Evolutionary conservation across 352 stramenopile genomes (phyloP), one percentile per base, ranked within the genome.

Genomic region (Phytophthora uliginosa): DNA sequence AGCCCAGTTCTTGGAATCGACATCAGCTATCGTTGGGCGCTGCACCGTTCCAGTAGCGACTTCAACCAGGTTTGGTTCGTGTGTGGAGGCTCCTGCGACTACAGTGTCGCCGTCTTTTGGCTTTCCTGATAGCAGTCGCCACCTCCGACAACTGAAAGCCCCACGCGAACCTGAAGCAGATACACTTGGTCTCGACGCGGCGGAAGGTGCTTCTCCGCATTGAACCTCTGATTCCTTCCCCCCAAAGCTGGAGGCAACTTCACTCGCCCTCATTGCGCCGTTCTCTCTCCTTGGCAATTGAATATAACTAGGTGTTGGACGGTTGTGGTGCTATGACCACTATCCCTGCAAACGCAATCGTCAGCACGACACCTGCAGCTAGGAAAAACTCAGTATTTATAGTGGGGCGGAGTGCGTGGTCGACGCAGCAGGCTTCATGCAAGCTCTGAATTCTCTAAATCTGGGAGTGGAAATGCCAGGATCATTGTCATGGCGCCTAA

Each of bases 71-170:
- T 31, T 66, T 52, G 57, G 13, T 60, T 67, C 69, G 18, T n/a
- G 33, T 17, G 42, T 52, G 2, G 58, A 42, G 22, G 13, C 34
- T 28, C 13, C 20, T 33, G 38, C 9, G n/a, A 13, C 26, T 7
- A 63, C 48, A 42, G 36, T 18, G 33, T 28, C 38, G 8, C 48
- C 58, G 12, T 69, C 63, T 54, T 57, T 61, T 4, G 63, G 42
- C 13, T 70, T 76, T 28, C 78, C 79, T 7, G 74, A 84, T 20
- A 85, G 58, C 18, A 69, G 56, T 2, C 75, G 69, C 79, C 79
- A 87, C 8, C 82, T 71, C 57, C 77, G 77, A 72, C 79, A 86
- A 62, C 79, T 88, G 63, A 89, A 85, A 24, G 55, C 45, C 12
- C 65, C 58, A 20, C 69, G 58, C n/a, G 68, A 70, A 59, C 53